A percentile compares a stretch with the other conserved stretches of the same genome.
Conservation (phyloP, 306 rosid genomes). For the Cucurbita pepo region DNA sequence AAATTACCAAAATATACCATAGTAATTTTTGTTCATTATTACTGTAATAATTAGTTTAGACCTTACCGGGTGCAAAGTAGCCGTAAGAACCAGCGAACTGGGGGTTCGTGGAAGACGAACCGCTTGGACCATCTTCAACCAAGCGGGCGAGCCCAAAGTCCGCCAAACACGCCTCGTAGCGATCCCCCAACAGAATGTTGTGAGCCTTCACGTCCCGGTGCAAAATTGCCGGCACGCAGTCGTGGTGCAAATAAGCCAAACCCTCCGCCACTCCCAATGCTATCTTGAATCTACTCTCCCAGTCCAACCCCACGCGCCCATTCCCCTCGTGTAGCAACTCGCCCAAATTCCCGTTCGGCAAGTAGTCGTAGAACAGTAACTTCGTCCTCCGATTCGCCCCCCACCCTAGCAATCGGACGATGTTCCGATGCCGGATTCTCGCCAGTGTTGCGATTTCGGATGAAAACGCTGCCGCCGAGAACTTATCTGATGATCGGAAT, state of each 20-base stretch:
- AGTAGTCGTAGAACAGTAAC: constrained; percentile 51
- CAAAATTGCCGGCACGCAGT: constrained; percentile 75
- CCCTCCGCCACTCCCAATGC: constrained; percentile 83
- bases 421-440: constrained; percentile 74
- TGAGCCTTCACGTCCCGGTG: constrained; percentile 88
- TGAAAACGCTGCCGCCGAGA: constrained; percentile 60
- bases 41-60: background rate
- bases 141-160: constrained; percentile 83
- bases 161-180: constrained; percentile 69
- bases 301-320: constrained; percentile 49
- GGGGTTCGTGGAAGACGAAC: constrained; percentile 48
- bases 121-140: constrained; percentile 40
- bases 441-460: constrained; percentile 81
- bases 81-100: constrained; percentile 91
- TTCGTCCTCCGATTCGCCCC: constrained; percentile 61
- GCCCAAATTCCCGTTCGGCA: constrained; percentile 55
- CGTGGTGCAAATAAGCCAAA: constrained; percentile 75
- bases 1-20: too few species aligned
- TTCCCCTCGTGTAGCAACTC: constrained; percentile 42
- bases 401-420: constrained; percentile 78
- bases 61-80: constrained; percentile 65
- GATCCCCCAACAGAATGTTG: constrained; percentile 58
- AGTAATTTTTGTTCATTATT: background rate
- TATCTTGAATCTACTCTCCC: constrained; percentile 84
- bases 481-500: constrained; percentile 39